Base-by-base conservation (phyloP, 2,329 filamentous ascomycete species). In the Cercospora sp. region DNA sequence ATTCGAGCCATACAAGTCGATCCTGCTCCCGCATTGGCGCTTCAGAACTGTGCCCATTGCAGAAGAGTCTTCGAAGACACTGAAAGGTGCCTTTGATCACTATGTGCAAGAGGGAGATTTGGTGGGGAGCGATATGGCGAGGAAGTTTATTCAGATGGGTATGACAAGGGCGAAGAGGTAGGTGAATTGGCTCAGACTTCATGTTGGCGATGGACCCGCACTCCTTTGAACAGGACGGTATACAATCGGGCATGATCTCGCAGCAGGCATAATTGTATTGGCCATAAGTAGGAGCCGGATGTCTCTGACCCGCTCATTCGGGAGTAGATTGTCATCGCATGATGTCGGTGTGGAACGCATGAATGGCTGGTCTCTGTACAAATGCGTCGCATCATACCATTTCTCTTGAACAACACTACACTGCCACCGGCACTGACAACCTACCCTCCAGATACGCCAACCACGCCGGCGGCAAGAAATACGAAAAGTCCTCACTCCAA, bases 71-170 rank as follows among this genome's bases (percentile, higher is more conserved):
- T 84, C 86, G 0, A 61, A 76, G 0, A 79, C 80, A 0, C 81
- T 89, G 0, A 86, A 82, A 76, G 64, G 71, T 0, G 81, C 83
- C 3, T 90, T 89, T 71, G 74, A 84, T 13, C 77, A 79, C 9
- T 89, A 87, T 72, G 79, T 85, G n/a, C 73, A 75, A 1, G 72
- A 80, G 6, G 79, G 78, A 3, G 87, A 89, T 74, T 87, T 90
- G 65, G 85, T 89, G 0, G 87, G 88, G 10, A 88, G 88, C 80
- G 87, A 90, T 66, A 89, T 89, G 87, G 78, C 82, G 18, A 80
- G 87, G 28, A 90, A 89, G 73, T 90, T 88, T 71, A 81, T 89
- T 6, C 87, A 89, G 75, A 90, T 89, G 87, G 82, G 87, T 1
- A 89, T 89, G 86, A 89, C 87, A 20, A 77, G 87, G 16, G 83